Evolutionary conservation across 352 stramenopile genomes (phyloP).

Genomic region (Phytophthora pluvialis): DNA sequence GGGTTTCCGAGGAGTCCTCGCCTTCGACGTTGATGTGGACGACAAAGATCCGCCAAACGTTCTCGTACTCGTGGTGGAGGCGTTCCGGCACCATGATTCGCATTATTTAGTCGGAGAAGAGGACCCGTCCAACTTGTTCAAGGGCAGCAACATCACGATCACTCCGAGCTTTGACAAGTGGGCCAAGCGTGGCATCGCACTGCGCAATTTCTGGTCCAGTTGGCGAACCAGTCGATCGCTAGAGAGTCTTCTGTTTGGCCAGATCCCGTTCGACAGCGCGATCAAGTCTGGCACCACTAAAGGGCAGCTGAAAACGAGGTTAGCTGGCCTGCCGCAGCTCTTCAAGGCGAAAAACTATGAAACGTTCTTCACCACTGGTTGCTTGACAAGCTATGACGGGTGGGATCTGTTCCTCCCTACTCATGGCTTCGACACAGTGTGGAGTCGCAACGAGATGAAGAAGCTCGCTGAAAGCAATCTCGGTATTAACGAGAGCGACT

Average conservation of each 20-base stretch:
- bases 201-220: constrained; percentile 69
- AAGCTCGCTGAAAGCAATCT: constrained; percentile 38
- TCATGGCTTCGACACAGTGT: constrained; percentile 61
- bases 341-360: constrained; percentile 62
- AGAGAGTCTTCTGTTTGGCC: constrained; percentile 58
- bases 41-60: constrained; percentile 52
- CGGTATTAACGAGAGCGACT: constrained; percentile 41
- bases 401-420: constrained; percentile 53
- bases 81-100: constrained; percentile 61
- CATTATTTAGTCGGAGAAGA: constrained; percentile 54
- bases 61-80: constrained; percentile 57
- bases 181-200: constrained; percentile 51
- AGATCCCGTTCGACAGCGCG: constrained; percentile 53
- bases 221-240: constrained; percentile 64
- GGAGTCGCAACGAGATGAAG: constrained; percentile 51
- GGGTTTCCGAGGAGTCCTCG: constrained; percentile 47
- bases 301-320: constrained; percentile 29
- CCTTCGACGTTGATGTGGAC: constrained; percentile 51
- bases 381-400: constrained; percentile 49
- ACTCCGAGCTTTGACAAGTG: constrained; percentile 62
- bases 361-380: constrained; percentile 54
- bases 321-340: constrained; percentile 53
- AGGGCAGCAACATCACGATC: constrained; percentile 37
- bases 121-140: constrained; percentile 45
- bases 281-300: constrained; percentile 41